Evolutionary conservation across 495 filamentous ascomycete species (phyloP), one percentile per base, ranked within the genome.

Genomic region (Thermochaetoides thermophila): DNA sequence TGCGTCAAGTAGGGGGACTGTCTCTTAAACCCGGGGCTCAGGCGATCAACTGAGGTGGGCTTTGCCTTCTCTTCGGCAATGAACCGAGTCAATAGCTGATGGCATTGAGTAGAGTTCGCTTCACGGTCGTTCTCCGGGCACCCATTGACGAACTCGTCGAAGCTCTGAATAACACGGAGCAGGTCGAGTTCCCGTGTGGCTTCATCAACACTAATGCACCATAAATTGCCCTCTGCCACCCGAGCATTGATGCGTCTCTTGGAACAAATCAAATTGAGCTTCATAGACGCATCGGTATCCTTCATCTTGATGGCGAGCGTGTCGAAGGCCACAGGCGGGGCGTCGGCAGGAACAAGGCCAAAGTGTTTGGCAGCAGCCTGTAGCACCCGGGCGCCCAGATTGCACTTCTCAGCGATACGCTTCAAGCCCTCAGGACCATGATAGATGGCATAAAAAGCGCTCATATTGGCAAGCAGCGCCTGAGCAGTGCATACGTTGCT

Each of bases 401-500:
- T 71, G 39, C 77, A 69, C 34, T 76, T 69, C 49, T 87, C 71
- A 8, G 89, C 89, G 45, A 96, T 96, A 12, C 69, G 69, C 59
- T 74, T 82, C 29, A 97, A 64, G 10, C 91, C 91, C 21, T 71
- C 46, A 2, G 89, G 89, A 2, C 89, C 89, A 50, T 97, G 89
- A 52, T 96, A 97, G 23, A 96, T 71, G n/a, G 85, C 89, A 55
- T 95, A 97, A 60, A 97, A 81, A 31, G 89, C 84, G 45, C 75
- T 91, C 83, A 96, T 95, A 55, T 97, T 97, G 13, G 89, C 89
- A 20, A 96, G 68, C 12, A 97, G 56, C 7, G 89, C 89, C 53
- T 97, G 89, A 5, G 89, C 89, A 14, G 89, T 97, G 59, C 89
- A 97, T 38, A 97, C 92, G 56, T 97, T 97, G 64, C 85, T 94